Percentiles rank a stretch among this genome's conserved stretches.
These are phyloP conservation scores for Alternaria longipes DNA, from an alignment of 2,329 filamentous ascomycete genomes.

Conservation along the genomic window DNA sequence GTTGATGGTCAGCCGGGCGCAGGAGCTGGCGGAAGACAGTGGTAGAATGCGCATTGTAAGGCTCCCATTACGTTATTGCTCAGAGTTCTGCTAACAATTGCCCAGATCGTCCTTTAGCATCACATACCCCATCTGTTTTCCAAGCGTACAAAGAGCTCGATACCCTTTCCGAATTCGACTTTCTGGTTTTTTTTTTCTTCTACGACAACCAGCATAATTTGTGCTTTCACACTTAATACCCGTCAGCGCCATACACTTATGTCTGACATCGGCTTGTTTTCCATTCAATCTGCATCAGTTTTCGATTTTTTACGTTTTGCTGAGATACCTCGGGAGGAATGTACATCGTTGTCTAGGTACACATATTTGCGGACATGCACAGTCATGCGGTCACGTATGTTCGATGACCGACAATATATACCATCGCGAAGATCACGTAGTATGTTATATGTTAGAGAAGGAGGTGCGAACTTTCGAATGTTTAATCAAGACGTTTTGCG, in stretches of 20 bases:
- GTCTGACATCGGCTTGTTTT: conserved; percentile 12
- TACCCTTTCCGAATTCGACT: conserved; percentile 40
- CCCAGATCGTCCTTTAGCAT: conserved; percentile 18
- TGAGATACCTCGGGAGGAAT: conserved; percentile 21
- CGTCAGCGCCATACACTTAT: conserved; percentile 20
- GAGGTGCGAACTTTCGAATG: neutral
- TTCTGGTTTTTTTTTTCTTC: conserved; percentile 29
- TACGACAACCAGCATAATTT: conserved; percentile 14
- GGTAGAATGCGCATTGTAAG: conserved; percentile 30
- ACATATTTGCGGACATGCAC: conserved; percentile 4
- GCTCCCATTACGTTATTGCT: neutral
- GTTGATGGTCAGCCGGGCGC: conserved; percentile 37
- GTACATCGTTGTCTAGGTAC: conserved; percentile 22
- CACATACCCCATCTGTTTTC: conserved; percentile 29
- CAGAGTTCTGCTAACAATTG: neutral
- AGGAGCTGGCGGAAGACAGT: conserved; percentile 24
- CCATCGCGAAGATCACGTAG: conserved; percentile 9
- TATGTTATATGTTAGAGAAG: conserved; percentile 4
- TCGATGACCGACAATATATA: conserved; percentile 11
- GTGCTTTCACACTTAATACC: conserved; percentile 35
- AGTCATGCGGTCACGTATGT: neutral
- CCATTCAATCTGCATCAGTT: conserved; percentile 9
- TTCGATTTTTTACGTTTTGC: conserved; percentile 3
- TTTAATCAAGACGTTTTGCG: conserved; percentile 8
- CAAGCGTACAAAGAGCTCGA: conserved; percentile 39